These are phyloP conservation scores for Malbranchea cinnamomea DNA, from an alignment of 2,329 filamentous ascomycete genomes.

Conservation along the genomic window DNA sequence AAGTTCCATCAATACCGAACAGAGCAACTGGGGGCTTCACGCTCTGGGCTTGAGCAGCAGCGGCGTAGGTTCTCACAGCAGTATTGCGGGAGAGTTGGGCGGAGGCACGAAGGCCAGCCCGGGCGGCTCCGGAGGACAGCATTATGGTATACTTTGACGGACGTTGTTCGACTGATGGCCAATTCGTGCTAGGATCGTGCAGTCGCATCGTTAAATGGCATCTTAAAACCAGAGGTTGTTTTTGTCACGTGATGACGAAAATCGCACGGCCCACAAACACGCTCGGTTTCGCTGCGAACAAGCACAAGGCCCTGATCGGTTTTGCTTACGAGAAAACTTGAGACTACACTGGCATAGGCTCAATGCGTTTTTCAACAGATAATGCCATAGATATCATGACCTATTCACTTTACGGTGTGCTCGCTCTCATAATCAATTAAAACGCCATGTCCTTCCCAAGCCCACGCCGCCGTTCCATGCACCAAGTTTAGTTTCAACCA, in stretches of 20 bases:
- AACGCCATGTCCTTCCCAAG: too few relatives aligned
- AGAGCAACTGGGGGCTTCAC: conserved; percentile 77
- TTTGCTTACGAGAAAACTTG: too few relatives aligned
- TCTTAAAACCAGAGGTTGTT: conserved; percentile 6
- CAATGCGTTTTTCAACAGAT: too few relatives aligned
- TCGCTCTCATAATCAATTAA: too few relatives aligned
- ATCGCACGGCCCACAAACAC: too few relatives aligned
- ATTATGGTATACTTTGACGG: conserved; percentile 34
- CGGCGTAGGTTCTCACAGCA: conserved; percentile 56
- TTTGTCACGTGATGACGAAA: conserved; percentile 5
- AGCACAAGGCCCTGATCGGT: too few relatives aligned
- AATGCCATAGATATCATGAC: too few relatives aligned
- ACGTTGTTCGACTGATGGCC: conserved; percentile 2
- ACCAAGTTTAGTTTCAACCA: too few relatives aligned
- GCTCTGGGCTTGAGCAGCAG: conserved; percentile 47
- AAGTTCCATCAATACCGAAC: conserved; percentile 94
- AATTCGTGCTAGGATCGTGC: conserved; percentile 7
- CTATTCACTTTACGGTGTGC: too few relatives aligned
- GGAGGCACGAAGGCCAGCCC: conserved; percentile 41
- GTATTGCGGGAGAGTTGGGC: conserved; percentile 28
- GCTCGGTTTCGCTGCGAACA: too few relatives aligned
- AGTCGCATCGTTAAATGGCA: conserved; percentile 7
- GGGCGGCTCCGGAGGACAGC: conserved; percentile 42
- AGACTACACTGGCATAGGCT: too few relatives aligned
- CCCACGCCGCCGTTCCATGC: too few relatives aligned